Evolutionary conservation across 371 early-diverging fungal species (phyloP).

Genomic region (Mucor sp.): DNA sequence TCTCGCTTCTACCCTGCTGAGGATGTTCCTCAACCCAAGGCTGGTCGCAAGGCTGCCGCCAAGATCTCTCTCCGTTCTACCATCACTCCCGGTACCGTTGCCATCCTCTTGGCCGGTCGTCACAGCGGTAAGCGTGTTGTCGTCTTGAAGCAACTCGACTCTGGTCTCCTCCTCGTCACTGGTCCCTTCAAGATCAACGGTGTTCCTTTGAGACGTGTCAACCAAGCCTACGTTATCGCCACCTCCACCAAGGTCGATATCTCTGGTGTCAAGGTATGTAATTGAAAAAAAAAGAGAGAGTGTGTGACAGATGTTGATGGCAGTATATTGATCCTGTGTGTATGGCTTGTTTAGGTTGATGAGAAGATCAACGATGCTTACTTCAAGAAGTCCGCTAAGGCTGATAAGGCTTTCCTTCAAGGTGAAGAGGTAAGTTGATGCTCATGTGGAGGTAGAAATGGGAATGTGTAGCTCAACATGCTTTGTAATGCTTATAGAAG

Average conservation of each 20-base stretch:
- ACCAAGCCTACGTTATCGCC: constrained; percentile 98
- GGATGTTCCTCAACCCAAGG: constrained; percentile 79
- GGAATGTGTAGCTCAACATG: not conserved
- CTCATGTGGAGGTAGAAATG: not conserved
- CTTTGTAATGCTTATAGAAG: constrained; percentile 28
- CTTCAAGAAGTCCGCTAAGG: constrained; percentile 81
- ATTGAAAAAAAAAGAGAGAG: not conserved
- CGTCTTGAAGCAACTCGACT: constrained; percentile 95
- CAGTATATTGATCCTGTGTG: not conserved
- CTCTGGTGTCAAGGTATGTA: constrained; percentile 66
- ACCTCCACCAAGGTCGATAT: constrained; percentile 97
- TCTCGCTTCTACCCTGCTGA: constrained; percentile 88
- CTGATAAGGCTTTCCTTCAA: constrained; percentile 90
- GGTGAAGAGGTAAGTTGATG: constrained; percentile 55
- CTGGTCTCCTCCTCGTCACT: constrained; percentile 95
- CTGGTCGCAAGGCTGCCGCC: constrained; percentile 79
- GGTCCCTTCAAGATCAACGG: constrained; percentile 99
- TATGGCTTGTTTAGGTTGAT: constrained; percentile 59
- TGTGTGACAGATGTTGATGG: not conserved
- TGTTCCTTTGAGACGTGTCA: constrained; percentile 96
- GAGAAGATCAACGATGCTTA: constrained; percentile 91
- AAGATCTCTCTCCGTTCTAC: constrained; percentile 78
- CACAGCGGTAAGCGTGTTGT: constrained; percentile 99
- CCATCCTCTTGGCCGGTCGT: constrained; percentile 96
- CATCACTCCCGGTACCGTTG: constrained; percentile 97